Evolutionary conservation across 495 filamentous ascomycete genomes (phyloP), one percentile per base, ranked within the genome.

Genomic region (Podospora comata): DNA sequence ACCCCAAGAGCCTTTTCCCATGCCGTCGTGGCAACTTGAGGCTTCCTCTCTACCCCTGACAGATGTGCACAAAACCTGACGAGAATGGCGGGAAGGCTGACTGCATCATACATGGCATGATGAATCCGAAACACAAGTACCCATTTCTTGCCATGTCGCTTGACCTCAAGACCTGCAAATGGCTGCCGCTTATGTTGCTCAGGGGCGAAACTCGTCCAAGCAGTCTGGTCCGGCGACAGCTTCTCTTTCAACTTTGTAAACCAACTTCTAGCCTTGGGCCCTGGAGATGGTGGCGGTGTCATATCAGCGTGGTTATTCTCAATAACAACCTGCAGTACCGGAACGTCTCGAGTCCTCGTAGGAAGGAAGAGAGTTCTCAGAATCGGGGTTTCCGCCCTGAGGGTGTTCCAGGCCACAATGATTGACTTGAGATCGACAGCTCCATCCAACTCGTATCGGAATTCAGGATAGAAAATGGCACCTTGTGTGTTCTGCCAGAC

Each of bases 91-190:
- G 85, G 79, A 15, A 95, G 77, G 61, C 90, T 90, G 57, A 89
- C 77, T 1, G 89, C 91, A 78, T 96, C 92, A 70, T 93, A 95
- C 5, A 95, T 75, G 4, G 92, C 90, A 76, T 96, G 92, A 66
- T 93, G 87, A 13, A 92, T 85, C 7, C 80, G 82, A 3, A 91
- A 71, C 11, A 74, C 69, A 11, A 84, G 27, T 0, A 60, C 32
- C 73, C 66, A 79, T 30, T 57, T 67, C 48, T 32, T 70, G 1
- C 19, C 66, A 2, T 64, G 34, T 19, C 48, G 61, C 9, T 55
- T 70, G 0, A 19, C 76, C 1, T 0, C 64, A 56, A 70, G 62
- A 11, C 53, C 69, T n/a, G 18, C 16, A 23, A 68, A 75, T 16
- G 66, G 70, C 18, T 70, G 67, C 9, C 26, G n/a, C 0, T 18